Evolutionary conservation across 768 basidiomycete species (phyloP).

Genomic region (Leccinum pellstonianum): DNA sequence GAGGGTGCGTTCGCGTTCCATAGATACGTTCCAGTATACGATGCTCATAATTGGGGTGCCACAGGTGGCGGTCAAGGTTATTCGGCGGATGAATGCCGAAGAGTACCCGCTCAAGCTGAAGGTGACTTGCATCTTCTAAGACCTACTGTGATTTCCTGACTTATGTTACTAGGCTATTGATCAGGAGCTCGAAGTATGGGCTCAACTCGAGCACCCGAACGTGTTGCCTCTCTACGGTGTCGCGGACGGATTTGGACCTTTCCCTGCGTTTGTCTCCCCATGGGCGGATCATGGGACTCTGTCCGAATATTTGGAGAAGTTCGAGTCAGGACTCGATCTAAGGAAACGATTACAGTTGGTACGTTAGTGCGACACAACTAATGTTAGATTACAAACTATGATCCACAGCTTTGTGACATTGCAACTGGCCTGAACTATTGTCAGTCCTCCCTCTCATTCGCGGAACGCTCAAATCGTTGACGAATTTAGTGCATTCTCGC

Average conservation of each 20-base stretch:
- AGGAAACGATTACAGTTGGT: conserved; percentile 20
- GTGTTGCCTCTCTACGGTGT: conserved; percentile 32
- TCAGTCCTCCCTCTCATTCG: neutral
- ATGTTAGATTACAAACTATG: neutral
- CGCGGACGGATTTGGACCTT: conserved; percentile 25
- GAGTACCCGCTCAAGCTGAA: conserved; percentile 16
- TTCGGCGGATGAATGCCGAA: conserved; percentile 13
- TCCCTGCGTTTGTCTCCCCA: conserved; percentile 34
- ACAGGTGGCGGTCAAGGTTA: conserved; percentile 31
- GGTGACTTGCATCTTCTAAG: conserved; percentile 1
- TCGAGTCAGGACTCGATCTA: conserved; percentile 8
- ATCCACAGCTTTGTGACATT: conserved; percentile 25
- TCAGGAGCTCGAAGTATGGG: conserved; percentile 34
- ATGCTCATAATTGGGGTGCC: neutral
- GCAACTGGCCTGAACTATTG: conserved; percentile 26
- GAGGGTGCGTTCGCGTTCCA: conserved; percentile 12
- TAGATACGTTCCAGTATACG: neutral
- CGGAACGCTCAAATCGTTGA: neutral
- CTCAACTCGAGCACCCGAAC: conserved; percentile 28
- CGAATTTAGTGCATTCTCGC: conserved; percentile 22
- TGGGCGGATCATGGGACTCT: conserved; percentile 35
- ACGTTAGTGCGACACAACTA: neutral
- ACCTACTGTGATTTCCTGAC: conserved; percentile 1
- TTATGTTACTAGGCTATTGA: conserved; percentile 21
- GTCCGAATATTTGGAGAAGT: conserved; percentile 29